Evolutionary conservation across 1,284 basidiomycete genomes (phyloP).

Genomic region (Dichomitus squalens): DNA sequence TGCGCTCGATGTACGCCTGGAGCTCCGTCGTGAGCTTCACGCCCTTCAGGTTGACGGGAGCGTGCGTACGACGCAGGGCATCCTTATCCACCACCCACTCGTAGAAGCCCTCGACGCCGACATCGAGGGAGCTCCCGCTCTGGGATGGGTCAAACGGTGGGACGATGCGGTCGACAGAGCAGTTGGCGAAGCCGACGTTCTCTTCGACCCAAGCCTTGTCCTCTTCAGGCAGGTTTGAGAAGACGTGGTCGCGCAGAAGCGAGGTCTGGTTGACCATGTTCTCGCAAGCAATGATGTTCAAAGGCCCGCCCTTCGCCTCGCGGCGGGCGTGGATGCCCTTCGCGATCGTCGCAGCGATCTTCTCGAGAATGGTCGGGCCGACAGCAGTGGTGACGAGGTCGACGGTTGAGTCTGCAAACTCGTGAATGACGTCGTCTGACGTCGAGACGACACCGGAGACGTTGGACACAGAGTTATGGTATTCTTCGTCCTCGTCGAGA

Average conservation of each 20-base stretch:
- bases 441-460: constrained; percentile 37
- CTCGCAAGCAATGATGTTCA: constrained; percentile 46
- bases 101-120: constrained; percentile 44
- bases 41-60: constrained; percentile 34
- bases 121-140: constrained; percentile 34
- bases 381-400: constrained; percentile 44
- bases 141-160: constrained; percentile 33
- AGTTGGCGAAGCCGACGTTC: constrained; percentile 43
- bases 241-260: constrained; percentile 35
- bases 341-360: constrained; percentile 33
- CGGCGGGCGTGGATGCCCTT: constrained; percentile 30
- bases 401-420: constrained; percentile 32
- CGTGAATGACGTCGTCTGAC: constrained; percentile 31
- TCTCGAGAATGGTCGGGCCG: constrained; percentile 30
- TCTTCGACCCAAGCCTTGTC: constrained; percentile 32
- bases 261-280: constrained; percentile 41
- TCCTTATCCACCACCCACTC: constrained; percentile 43
- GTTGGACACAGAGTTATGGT: constrained; percentile 27
- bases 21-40: constrained; percentile 38
- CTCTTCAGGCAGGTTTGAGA: constrained; percentile 29
- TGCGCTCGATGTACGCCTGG: constrained; percentile 42
- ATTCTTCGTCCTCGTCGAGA: constrained; percentile 27
- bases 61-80: constrained; percentile 30
- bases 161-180: constrained; percentile 44
- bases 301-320: constrained; percentile 16